phyloP scores from a whole-genome alignment of 306 rosid genomes.

The Vicia villosa region DNA sequence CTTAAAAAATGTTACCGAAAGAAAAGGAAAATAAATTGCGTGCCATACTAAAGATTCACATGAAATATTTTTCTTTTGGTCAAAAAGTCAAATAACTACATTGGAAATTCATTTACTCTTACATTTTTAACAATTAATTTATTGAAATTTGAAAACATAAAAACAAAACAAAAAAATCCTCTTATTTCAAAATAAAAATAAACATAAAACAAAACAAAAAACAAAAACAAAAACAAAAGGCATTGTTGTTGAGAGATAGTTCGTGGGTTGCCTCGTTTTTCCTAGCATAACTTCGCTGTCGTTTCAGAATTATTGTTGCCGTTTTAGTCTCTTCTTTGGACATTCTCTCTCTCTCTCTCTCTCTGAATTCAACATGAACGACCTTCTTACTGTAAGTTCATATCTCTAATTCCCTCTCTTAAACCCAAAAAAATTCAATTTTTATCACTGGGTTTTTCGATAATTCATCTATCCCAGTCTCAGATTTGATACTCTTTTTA shows the following conservation, averaged over 20 bases:
- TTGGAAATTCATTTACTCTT: no score
- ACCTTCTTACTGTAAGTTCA: slow-evolving; percentile 76
- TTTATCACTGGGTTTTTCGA: slow-evolving; percentile 34
- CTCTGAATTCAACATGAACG: slow-evolving; percentile 66
- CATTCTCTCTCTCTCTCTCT: slow-evolving; percentile 25
- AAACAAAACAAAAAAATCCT: no score
- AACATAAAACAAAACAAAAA: not conserved
- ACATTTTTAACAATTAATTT: no score
- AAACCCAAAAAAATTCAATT: slow-evolving; percentile 28
- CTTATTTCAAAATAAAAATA: no score
- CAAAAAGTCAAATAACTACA: no score
- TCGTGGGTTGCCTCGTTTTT: slow-evolving; percentile 42
- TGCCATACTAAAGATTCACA: no score
- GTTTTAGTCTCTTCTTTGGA: slow-evolving; percentile 33
- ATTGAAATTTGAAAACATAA: no score
- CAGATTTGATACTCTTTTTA: slow-evolving; percentile 22
- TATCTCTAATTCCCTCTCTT: slow-evolving; percentile 30
- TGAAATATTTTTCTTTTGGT: no score
- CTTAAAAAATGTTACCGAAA: no score
- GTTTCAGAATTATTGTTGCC: slow-evolving; percentile 47
- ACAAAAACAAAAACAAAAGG: slow-evolving; percentile 24
- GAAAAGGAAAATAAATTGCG: no score
- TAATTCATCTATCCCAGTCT: slow-evolving; percentile 28
- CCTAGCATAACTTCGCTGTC: slow-evolving; percentile 45
- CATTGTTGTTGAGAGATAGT: slow-evolving; percentile 20